Conservation (phyloP, 805 yeast genomes). For the Wickerhamiella slavikovae region DNA sequence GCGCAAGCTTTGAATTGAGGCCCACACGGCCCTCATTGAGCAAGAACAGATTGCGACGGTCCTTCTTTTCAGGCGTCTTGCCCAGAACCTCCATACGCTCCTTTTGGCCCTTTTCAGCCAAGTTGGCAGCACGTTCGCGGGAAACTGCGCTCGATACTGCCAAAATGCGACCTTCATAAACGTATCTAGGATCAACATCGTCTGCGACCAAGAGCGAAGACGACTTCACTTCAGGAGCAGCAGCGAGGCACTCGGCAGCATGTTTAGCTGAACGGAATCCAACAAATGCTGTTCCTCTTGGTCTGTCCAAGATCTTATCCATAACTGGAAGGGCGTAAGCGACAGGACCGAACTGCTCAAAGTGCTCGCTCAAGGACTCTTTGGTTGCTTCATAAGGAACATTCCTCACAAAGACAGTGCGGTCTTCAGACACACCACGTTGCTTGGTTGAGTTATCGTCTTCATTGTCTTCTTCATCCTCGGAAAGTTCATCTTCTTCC, state of each 20-base stretch:
- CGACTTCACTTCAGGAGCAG: constrained; percentile 58
- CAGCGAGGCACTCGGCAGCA: constrained; percentile 43
- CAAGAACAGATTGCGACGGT: constrained; percentile 65
- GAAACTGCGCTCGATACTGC: constrained; percentile 73
- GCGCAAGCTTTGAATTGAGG: constrained; percentile 58
- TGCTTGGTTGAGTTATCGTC: constrained; percentile 13
- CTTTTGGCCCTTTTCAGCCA: constrained; percentile 52
- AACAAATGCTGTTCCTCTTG: constrained; percentile 90
- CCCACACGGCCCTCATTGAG: constrained; percentile 89
- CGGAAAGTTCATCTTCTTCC: constrained; percentile 20
- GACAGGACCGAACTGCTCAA: constrained; percentile 64
- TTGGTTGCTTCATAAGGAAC: constrained; percentile 86
- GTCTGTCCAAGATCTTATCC: constrained; percentile 66
- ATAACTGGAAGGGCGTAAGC: constrained; percentile 85
- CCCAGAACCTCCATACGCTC: constrained; percentile 63
- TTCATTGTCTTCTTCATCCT: constrained; percentile 16
- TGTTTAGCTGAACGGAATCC: constrained; percentile 50
- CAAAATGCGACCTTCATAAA: constrained; percentile 78
- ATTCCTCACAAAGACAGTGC: constrained; percentile 70
- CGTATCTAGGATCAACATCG: constrained; percentile 71
- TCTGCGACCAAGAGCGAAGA: constrained; percentile 65
- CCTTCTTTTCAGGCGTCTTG: constrained; percentile 58
- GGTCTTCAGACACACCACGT: constrained; percentile 16
- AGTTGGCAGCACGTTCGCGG: constrained; percentile 54
- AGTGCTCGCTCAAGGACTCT: constrained; percentile 61